Percentiles rank a stretch among this genome's conserved stretches.
Conservation (phyloP, 1,139 yeast species). For the Yamadazyma conglobata region DNA sequence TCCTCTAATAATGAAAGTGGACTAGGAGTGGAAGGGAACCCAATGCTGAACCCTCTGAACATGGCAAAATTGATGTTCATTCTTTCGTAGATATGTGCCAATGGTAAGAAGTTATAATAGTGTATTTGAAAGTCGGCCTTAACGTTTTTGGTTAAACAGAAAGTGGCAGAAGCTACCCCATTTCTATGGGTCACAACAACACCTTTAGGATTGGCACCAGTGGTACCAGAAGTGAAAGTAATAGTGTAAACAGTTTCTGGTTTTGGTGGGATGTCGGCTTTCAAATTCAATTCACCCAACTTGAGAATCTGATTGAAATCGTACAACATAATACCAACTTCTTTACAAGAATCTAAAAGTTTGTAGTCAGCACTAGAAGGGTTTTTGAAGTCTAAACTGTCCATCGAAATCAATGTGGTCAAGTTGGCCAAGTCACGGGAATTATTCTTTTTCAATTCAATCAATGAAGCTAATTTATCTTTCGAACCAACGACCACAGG, state of each 20-base stretch:
- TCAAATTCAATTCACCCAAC: conserved; percentile 50
- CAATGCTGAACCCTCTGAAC: conserved; percentile 36
- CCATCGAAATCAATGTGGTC: conserved; percentile 38
- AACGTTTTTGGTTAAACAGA: conserved; percentile 14
- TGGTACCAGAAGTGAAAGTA: conserved; percentile 77
- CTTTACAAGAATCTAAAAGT: conserved; percentile 21
- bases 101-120: conserved; percentile 21
- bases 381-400: conserved; percentile 28
- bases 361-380: conserved; percentile 12
- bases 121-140: conserved; percentile 5
- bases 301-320: conserved; percentile 51
- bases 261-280: conserved; percentile 46
- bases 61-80: conserved; percentile 29
- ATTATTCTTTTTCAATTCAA: conserved; percentile 24
- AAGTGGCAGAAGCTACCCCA: conserved; percentile 48
- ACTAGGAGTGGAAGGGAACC: conserved; percentile 43
- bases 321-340: conserved; percentile 29
- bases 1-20: conserved; percentile 54
- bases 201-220: conserved; percentile 69
- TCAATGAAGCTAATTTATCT: conserved; percentile 27
- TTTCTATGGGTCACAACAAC: conserved; percentile 58
- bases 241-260: conserved; percentile 60
- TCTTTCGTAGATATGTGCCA: conserved; percentile 42
- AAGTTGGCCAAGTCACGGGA: conserved; percentile 26
- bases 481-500: conserved; percentile 35